phyloP scores from a whole-genome alignment of 345 rosid genomes.

The Eucalyptus sp. region DNA sequence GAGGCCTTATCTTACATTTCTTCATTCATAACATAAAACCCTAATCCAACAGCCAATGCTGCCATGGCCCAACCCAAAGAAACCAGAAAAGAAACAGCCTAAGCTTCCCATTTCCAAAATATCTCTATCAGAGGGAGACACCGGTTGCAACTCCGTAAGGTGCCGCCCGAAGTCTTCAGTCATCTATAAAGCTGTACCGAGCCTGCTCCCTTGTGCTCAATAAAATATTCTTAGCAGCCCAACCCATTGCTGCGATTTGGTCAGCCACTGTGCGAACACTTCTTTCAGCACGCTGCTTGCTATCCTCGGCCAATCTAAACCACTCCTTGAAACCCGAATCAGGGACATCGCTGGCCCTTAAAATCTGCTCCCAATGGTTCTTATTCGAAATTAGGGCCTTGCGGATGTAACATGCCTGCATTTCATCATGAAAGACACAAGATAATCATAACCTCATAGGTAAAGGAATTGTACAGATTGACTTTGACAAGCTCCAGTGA shows the following conservation, averaged over 20 bases:
- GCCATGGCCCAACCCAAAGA: neutral
- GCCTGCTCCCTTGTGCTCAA: slow-evolving; percentile 48
- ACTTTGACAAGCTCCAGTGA: neutral
- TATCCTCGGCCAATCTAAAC: slow-evolving; percentile 25
- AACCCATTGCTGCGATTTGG: slow-evolving; percentile 48
- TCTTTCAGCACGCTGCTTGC: slow-evolving; percentile 15
- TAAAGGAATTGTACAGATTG: neutral
- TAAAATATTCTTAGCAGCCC: slow-evolving; percentile 58
- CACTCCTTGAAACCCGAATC: slow-evolving; percentile 16
- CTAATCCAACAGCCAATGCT: neutral
- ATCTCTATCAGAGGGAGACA: neutral
- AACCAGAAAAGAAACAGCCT: neutral
- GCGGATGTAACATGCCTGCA: slow-evolving; percentile 45
- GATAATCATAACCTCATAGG: neutral
- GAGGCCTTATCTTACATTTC: neutral
- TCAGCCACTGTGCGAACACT: slow-evolving; percentile 16
- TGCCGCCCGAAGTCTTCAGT: slow-evolving; percentile 5
- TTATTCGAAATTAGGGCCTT: slow-evolving; percentile 16
- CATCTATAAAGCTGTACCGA: slow-evolving; percentile 48
- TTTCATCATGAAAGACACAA: neutral
- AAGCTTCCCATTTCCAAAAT: neutral
- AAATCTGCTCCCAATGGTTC: slow-evolving; percentile 10
- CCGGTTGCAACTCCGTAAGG: neutral
- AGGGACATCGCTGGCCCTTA: neutral
- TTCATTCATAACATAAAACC: neutral